Evolutionary conservation across 139 green algal genomes (phyloP).

Genomic region (Volvox africanus): DNA sequence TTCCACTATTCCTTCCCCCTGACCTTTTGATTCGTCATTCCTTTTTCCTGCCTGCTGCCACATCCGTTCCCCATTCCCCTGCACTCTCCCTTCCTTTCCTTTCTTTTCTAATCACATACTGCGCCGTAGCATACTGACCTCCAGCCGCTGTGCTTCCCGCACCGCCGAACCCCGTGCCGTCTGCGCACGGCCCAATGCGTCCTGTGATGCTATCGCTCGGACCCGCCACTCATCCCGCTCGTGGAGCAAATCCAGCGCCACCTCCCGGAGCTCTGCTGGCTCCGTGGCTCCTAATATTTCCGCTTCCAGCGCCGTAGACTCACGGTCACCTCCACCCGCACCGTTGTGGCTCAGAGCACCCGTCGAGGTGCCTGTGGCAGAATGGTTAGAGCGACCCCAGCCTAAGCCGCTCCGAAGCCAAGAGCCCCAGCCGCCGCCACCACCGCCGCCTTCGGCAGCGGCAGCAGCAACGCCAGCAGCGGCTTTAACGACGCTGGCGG

Average conservation of each 20-base stretch:
- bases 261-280: constrained; percentile 1
- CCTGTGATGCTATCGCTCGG: constrained; percentile 26
- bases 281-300: not conserved
- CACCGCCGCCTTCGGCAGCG: not conserved
- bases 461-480: not conserved
- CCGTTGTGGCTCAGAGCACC: not conserved
- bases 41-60: too few relatives aligned
- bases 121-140: not conserved
- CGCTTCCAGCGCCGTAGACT: constrained; percentile 20
- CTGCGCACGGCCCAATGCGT: constrained; percentile 20
- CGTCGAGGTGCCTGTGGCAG: not conserved
- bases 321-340: not conserved
- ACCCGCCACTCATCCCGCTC: constrained; percentile 36
- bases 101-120: too few relatives aligned
- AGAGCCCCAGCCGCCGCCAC: constrained; percentile 7
- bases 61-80: too few relatives aligned
- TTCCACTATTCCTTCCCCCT: too few relatives aligned
- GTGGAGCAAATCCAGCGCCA: constrained; percentile 38
- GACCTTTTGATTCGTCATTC: too few relatives aligned
- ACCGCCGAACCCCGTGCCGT: constrained; percentile 28
- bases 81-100: too few relatives aligned
- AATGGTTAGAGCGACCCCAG: constrained; percentile 36
- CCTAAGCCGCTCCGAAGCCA: constrained; percentile 20
- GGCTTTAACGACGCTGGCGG: not conserved
- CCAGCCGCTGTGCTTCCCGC: constrained; percentile 31